A percentile compares a stretch with the other conserved stretches of the same genome.
Conservation (phyloP, 495 filamentous ascomycete species). For the Xylona heveae region DNA sequence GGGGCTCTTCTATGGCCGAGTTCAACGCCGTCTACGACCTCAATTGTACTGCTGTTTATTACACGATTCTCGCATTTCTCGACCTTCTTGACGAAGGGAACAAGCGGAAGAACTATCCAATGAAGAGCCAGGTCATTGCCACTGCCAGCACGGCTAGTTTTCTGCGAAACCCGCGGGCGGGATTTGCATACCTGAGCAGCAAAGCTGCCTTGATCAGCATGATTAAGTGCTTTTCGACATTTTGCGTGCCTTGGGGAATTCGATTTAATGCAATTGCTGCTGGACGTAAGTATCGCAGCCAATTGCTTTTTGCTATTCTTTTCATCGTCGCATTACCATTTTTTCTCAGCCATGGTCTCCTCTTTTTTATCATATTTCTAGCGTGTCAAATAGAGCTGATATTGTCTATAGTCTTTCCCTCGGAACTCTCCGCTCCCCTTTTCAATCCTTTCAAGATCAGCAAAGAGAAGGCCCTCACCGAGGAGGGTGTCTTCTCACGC, state of each 20-base stretch:
- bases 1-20: slow-evolving; percentile 29
- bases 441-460: too few relatives aligned
- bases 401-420: slow-evolving; percentile 11
- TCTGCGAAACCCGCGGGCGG: slow-evolving; percentile 30
- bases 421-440: slow-evolving; percentile 11
- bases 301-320: too few relatives aligned
- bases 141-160: slow-evolving; percentile 40
- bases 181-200: slow-evolving; percentile 38
- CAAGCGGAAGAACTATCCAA: slow-evolving; percentile 24
- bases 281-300: slow-evolving; percentile 26
- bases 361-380: not conserved
- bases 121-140: slow-evolving; percentile 39
- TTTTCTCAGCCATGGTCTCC: too few relatives aligned
- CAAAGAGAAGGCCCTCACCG: slow-evolving; percentile 4
- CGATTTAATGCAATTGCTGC: slow-evolving; percentile 44
- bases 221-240: slow-evolving; percentile 35
- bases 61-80: slow-evolving; percentile 40
- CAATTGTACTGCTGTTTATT: slow-evolving; percentile 39
- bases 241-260: slow-evolving; percentile 34
- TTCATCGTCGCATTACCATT: too few relatives aligned
- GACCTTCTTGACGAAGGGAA: slow-evolving; percentile 41
- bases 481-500: slow-evolving; percentile 9
- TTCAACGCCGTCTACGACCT: slow-evolving; percentile 35
- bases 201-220: slow-evolving; percentile 44
- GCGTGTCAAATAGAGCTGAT: not conserved